Evolutionary conservation across 306 rosid species (phyloP).

Genomic region (Pterocarpus santalinus): DNA sequence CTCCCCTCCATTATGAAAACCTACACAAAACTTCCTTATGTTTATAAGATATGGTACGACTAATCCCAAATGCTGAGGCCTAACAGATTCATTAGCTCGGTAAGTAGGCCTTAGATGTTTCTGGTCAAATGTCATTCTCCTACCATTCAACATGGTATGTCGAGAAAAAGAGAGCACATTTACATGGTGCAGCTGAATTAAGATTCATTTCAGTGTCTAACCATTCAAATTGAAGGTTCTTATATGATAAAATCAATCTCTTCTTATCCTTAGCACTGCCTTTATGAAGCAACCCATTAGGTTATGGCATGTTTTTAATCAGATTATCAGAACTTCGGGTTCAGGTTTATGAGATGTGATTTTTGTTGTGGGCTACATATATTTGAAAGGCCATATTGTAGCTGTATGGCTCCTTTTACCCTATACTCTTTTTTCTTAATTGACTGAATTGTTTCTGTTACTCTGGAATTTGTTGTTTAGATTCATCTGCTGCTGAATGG

Average conservation of each 20-base stretch:
- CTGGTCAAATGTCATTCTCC: background rate
- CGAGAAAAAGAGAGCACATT: background rate
- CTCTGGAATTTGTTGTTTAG: conserved; percentile 39
- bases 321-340: background rate
- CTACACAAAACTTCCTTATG: background rate
- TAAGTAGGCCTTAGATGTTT: background rate
- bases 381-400: conserved; percentile 2
- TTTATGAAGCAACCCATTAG: background rate
- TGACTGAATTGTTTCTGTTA: conserved; percentile 35
- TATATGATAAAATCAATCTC: background rate
- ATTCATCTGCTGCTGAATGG: conserved; percentile 66
- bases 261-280: background rate
- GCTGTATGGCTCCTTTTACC: background rate
- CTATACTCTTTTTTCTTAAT: conserved; percentile 11
- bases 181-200: background rate
- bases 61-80: background rate
- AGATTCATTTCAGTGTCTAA: background rate
- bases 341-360: background rate
- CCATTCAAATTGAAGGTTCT: background rate
- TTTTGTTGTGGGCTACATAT: background rate
- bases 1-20: background rate
- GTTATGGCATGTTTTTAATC: background rate
- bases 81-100: background rate
- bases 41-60: background rate
- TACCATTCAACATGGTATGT: background rate